These are phyloP conservation scores for Phaeophleospora eucalypticola DNA, from an alignment of 2,329 filamentous ascomycete genomes.

Conservation along the genomic window DNA sequence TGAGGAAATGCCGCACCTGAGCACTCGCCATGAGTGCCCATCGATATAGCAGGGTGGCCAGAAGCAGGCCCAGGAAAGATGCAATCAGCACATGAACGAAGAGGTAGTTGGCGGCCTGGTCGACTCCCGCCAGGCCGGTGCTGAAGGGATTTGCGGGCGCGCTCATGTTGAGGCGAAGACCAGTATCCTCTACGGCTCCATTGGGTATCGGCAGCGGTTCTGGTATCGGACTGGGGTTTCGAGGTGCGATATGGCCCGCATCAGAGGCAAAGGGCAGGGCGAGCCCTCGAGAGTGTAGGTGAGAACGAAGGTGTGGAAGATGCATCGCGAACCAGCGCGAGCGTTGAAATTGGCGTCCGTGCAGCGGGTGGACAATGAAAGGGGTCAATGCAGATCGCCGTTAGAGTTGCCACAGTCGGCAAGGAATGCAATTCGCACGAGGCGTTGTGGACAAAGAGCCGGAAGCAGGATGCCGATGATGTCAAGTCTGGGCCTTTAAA, in stretches of 20 bases:
- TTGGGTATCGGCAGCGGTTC: conserved; percentile 12
- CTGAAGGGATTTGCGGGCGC: conserved; percentile 23
- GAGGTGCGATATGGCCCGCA: conserved; percentile 17
- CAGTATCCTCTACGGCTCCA: conserved; percentile 14
- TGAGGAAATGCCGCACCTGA: conserved; percentile 44
- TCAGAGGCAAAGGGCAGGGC: conserved; percentile 10
- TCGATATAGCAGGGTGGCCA: conserved; percentile 39
- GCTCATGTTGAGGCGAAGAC: conserved; percentile 18
- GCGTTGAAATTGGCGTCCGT: background rate
- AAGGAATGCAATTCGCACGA: background rate
- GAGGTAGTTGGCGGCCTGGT: conserved; percentile 46
- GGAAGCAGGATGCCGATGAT: background rate
- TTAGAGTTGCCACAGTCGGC: background rate
- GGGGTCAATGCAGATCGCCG: background rate
- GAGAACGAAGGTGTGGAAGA: conserved; percentile 11
- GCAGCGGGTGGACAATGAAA: background rate
- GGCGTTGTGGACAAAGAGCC: background rate
- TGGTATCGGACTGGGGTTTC: conserved; percentile 13
- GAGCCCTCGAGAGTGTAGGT: conserved; percentile 21
- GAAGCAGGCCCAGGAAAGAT: conserved; percentile 35
- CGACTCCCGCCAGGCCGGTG: conserved; percentile 46
- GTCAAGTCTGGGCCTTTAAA: too few species aligned
- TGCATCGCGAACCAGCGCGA: conserved; percentile 21
- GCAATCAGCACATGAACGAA: conserved; percentile 42
- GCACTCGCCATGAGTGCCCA: conserved; percentile 40